Evolutionary conservation across 1,139 yeast genomes (phyloP), one percentile per base, ranked within the genome.

Genomic region (Debaryomyces psychrophilus): DNA sequence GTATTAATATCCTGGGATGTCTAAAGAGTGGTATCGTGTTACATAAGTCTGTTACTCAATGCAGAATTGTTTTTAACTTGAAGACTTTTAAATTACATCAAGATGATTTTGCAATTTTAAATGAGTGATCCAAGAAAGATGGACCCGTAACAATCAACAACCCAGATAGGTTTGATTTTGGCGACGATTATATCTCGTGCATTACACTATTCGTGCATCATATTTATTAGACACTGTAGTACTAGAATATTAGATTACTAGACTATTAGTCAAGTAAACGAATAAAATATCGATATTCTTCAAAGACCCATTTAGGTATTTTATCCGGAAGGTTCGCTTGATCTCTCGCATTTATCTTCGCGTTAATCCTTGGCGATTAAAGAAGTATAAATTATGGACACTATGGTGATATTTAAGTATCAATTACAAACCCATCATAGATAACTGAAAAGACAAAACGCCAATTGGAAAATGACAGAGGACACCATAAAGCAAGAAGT

Each of bases 1-100:
- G 68, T 82, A 8, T 63, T 81, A 51, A 62, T 74, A 31, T 79
- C 83, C 6, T 82, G 83, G 71, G 83, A 81, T 44, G 67, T 80
- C 25, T 73, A 75, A 56, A 71, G 80, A 53, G 77, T 8, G 68
- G 79, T 29, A 67, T 77, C 34, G 84, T 79, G 8, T 69, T 81
- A 46, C 83, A 85, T 37, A 79, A 83, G 64, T 79, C 86, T 25
- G 71, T 66, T 23, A 69, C 68, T 28, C 66, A 65, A 20, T 50
- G 65, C 15, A 62, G 77, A 59, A 64, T 73, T 41, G 57, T 62
- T 37, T 57, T 65, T 41, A 72, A 72, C 57, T 59, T 69, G 48
- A 54, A 64, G 43, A 67, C 73, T 12, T 57, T 69, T 41, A 52
- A 45, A 4, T 62, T 72, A 48, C 52, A 65, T 3, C 61, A 62